Evolutionary conservation across 73 alveolate genomes (phyloP), one percentile per base, ranked within the genome.

Genomic region (Urostyla sp.): DNA sequence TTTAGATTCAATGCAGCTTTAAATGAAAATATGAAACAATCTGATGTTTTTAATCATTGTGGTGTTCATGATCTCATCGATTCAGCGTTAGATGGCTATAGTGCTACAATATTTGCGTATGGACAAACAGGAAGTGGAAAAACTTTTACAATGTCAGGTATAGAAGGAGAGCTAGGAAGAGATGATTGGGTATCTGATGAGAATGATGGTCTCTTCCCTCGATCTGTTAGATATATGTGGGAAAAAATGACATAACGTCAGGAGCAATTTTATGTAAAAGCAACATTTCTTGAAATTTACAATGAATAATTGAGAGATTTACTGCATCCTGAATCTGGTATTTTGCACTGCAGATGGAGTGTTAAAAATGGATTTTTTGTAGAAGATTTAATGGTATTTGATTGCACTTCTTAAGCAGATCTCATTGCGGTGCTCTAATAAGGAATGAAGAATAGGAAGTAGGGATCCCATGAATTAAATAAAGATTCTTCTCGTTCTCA

Each of bases 51-150:
- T 72, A 57, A 84, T 52, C 89, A 94, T 81, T 90, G 98, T 48
- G 91, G 87, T 13, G 94, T 88, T 37, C 88, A 90, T 51, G 85
- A 94, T 77, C 75, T 97, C 28, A 75, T 97, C 7, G 98, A 97
- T 80, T 88, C 95, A 36, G 99, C 98, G 15, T 69, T 97, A 21
- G 98, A 97, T 36, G 99, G 99, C 31, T 97, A 95, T 72, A 89
- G 97, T 36, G 98, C 96, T 1, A 94, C 99, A 15, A 93, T 97
- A 37, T 97, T 97, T 60, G 99, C 99, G 1, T 97, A 97, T 90
- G 99, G 99, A 0, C 95, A 97, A 69, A 97, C 99, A 0, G 99
- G 99, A 16, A 81, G 96, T 75, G 99, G 99, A 50, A 96, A 96
- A 72, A 96, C 99, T 18, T 96, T 91, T 84, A 96, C 98, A 46